Evolutionary conservation across 345 rosid genomes (phyloP).

Genomic region (Nephelium lappaceum): DNA sequence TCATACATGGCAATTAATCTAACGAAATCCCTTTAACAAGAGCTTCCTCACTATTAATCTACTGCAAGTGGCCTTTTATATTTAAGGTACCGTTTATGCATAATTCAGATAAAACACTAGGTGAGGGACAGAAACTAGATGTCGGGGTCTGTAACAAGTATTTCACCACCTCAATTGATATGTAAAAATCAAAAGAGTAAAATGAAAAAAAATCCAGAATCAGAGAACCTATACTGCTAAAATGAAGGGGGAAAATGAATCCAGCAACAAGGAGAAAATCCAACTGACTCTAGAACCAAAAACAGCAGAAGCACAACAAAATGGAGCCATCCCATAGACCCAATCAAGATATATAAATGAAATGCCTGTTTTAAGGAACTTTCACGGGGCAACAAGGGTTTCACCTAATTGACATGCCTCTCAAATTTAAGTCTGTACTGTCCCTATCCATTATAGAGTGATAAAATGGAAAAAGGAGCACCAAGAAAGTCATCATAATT

Average conservation of each 20-base stretch:
- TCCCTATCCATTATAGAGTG: neutral
- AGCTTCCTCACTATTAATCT: neutral
- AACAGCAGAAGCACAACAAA: neutral
- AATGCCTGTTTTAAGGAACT: neutral
- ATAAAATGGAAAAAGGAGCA: neutral
- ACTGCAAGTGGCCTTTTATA: neutral
- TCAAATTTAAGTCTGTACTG: neutral
- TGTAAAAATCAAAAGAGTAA: neutral
- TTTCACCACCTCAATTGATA: neutral
- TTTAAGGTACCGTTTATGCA: neutral
- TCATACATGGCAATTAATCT: neutral
- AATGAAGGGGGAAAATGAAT: neutral
- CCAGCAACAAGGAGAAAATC: neutral
- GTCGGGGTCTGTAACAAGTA: neutral
- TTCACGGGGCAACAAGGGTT: neutral
- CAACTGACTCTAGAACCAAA: neutral
- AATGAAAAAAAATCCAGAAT: neutral
- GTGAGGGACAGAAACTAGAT: neutral
- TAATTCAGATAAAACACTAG: neutral
- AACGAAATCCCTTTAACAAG: neutral
- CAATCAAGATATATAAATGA: neutral
- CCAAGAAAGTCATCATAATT: neutral
- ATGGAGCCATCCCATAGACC: neutral
- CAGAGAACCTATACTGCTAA: neutral
- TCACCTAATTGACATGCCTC: neutral